Conservation (phyloP, 345 rosid genomes). For the Noccaea bulbosa region DNA sequence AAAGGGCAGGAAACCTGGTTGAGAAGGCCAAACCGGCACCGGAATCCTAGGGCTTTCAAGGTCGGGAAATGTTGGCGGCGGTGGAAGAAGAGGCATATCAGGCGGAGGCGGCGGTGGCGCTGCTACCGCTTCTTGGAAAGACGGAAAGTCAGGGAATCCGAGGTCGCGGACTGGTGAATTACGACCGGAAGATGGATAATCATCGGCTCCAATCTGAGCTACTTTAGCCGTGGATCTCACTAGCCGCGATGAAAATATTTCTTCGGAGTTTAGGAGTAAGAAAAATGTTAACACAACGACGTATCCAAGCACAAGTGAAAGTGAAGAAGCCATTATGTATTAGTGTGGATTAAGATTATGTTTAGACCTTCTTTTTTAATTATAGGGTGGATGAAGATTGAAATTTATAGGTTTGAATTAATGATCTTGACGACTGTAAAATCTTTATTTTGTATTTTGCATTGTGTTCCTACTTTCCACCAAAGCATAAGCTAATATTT, state of each 20-base stretch:
- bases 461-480: conserved; percentile 47
- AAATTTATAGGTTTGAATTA: conserved; percentile 23
- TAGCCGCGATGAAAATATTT: conserved; percentile 27
- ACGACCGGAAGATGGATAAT: conserved; percentile 44
- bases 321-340: conserved; percentile 27
- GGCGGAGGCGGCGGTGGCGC: conserved; percentile 23
- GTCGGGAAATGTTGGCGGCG: conserved; percentile 11
- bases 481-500: conserved; percentile 26
- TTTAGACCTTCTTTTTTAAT: neutral
- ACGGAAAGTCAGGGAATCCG: conserved; percentile 33
- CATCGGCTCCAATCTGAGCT: conserved; percentile 38
- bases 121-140: conserved; percentile 31
- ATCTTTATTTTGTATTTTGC: conserved; percentile 19
- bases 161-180: conserved; percentile 42
- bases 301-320: conserved; percentile 30
- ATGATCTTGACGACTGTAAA: conserved; percentile 7
- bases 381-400: neutral
- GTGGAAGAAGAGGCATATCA: conserved; percentile 18
- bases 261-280: conserved; percentile 19
- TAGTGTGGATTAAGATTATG: conserved; percentile 2
- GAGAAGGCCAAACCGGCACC: conserved; percentile 35
- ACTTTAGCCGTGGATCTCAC: conserved; percentile 23
- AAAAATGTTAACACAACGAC: conserved; percentile 21
- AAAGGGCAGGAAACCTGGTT: conserved; percentile 33
- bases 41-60: conserved; percentile 22